These are phyloP conservation scores for Paecilomyces sp. DNA, from an alignment of 2,329 filamentous ascomycete species.

Conservation along the genomic window DNA sequence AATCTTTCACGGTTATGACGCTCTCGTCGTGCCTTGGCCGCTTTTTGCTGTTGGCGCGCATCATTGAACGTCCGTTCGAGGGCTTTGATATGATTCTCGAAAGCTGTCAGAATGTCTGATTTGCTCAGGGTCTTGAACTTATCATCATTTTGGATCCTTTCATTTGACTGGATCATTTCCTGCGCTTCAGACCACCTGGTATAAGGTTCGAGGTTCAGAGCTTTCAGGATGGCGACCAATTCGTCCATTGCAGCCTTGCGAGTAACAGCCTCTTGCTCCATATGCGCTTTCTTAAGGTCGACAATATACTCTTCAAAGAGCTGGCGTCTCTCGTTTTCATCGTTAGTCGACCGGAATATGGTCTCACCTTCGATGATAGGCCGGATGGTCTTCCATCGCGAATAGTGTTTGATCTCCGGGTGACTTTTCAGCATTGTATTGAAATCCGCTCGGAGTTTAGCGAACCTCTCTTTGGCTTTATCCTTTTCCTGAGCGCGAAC, in stretches of 20 bases:
- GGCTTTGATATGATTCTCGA: slow-evolving; percentile 90
- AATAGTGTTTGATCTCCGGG: slow-evolving; percentile 94
- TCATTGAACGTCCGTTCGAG: slow-evolving; percentile 91
- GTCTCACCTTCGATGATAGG: slow-evolving; percentile 93
- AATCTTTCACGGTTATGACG: slow-evolving; percentile 82
- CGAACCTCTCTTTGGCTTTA: slow-evolving; percentile 82
- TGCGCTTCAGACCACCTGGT: slow-evolving; percentile 92
- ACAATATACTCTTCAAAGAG: slow-evolving; percentile 91
- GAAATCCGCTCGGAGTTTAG: slow-evolving; percentile 90
- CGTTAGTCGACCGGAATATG: slow-evolving; percentile 83
- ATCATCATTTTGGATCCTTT: slow-evolving; percentile 70
- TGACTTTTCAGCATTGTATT: slow-evolving; percentile 93
- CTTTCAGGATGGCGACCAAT: slow-evolving; percentile 68
- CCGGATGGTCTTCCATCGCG: slow-evolving; percentile 90
- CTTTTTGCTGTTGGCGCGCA: slow-evolving; percentile 79
- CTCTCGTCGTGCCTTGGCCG: slow-evolving; percentile 69
- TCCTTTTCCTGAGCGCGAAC: slow-evolving; percentile 89
- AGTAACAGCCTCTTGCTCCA: slow-evolving; percentile 64
- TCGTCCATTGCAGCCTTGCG: slow-evolving; percentile 80
- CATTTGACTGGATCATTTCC: slow-evolving; percentile 67
- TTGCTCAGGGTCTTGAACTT: slow-evolving; percentile 82
- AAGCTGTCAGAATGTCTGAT: slow-evolving; percentile 83
- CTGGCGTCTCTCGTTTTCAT: slow-evolving; percentile 79
- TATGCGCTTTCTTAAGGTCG: slow-evolving; percentile 72
- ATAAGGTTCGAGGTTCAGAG: slow-evolving; percentile 81